These are phyloP conservation scores for Globisporangium barbulae DNA, from an alignment of 352 stramenopile genomes.

Conservation along the genomic window DNA sequence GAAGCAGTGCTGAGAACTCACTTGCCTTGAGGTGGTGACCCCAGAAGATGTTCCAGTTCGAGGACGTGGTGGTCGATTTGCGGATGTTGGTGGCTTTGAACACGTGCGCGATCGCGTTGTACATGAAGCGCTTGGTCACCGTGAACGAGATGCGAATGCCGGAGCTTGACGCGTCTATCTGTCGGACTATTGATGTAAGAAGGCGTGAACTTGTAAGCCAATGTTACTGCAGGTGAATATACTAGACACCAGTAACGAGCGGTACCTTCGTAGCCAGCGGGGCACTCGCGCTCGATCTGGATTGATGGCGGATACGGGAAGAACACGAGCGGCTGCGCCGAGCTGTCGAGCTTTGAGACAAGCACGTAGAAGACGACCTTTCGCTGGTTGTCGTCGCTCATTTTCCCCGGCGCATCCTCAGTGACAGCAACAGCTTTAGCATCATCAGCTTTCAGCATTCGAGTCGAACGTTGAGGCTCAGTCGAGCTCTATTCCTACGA, in stretches of 20 bases:
- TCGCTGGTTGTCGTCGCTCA: conserved; percentile 13
- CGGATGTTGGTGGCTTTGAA: conserved; percentile 36
- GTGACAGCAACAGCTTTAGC: not conserved
- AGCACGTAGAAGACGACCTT: conserved; percentile 37
- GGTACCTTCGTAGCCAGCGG: conserved; percentile 57
- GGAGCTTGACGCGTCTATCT: conserved; percentile 21
- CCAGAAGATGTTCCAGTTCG: conserved; percentile 73
- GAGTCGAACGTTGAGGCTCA: not conserved
- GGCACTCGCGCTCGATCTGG: conserved; percentile 39
- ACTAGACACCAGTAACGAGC: not conserved
- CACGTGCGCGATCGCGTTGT: conserved; percentile 63
- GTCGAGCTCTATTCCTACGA: not conserved
- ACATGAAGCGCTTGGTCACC: conserved; percentile 73
- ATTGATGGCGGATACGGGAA: conserved; percentile 55
- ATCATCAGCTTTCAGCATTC: not conserved
- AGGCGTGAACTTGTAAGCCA: not conserved
- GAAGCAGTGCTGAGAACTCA: conserved; percentile 36
- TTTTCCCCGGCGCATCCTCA: conserved; percentile 9
- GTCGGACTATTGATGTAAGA: conserved; percentile 25
- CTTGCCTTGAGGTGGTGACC: conserved; percentile 55
- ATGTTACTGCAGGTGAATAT: not conserved
- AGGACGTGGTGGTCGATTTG: conserved; percentile 14
- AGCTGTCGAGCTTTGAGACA: conserved; percentile 45
- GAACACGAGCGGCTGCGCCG: conserved; percentile 39
- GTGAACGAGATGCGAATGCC: conserved; percentile 43